Evolutionary conservation across 305 asterid genomes (phyloP).

Genomic region (Coffea humblotiana): DNA sequence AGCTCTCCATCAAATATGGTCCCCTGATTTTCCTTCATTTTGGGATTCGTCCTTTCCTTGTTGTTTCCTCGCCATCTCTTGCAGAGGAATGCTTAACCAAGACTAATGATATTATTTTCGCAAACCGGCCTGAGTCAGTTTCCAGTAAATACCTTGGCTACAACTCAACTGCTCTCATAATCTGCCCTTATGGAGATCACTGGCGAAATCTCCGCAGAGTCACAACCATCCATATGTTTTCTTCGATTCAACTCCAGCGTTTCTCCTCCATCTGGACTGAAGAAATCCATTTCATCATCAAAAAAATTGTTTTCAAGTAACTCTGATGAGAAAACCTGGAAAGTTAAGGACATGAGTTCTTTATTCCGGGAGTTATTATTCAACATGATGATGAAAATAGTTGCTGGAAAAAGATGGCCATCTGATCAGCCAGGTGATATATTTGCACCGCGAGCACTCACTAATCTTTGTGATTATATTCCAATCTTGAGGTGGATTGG

Average conservation of each 20-base stretch:
- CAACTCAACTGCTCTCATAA: not conserved
- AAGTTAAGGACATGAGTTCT: not conserved
- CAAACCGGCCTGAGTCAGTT: not conserved
- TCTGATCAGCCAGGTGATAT: not conserved
- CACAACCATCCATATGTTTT: not conserved
- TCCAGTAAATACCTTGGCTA: not conserved
- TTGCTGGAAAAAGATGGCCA: slow-evolving; percentile 1
- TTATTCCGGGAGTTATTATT: not conserved
- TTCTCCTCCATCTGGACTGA: not conserved
- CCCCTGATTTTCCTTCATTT: not conserved
- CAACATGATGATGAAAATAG: not conserved
- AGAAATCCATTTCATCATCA: not conserved
- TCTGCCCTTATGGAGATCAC: not conserved
- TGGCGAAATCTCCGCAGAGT: not conserved
- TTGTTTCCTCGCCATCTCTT: not conserved
- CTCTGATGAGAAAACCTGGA: not conserved
- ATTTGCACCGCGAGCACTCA: not conserved
- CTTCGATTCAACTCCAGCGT: not conserved
- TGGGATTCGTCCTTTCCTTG: not conserved
- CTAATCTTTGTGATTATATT: no score
- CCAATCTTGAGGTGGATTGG: not conserved
- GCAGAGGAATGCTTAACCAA: not conserved
- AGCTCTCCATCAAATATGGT: not conserved
- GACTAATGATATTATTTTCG: not conserved
- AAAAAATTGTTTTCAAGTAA: not conserved